These are phyloP conservation scores for Boletus vermiculosoides DNA, from an alignment of 768 basidiomycete genomes.

Conservation along the genomic window DNA sequence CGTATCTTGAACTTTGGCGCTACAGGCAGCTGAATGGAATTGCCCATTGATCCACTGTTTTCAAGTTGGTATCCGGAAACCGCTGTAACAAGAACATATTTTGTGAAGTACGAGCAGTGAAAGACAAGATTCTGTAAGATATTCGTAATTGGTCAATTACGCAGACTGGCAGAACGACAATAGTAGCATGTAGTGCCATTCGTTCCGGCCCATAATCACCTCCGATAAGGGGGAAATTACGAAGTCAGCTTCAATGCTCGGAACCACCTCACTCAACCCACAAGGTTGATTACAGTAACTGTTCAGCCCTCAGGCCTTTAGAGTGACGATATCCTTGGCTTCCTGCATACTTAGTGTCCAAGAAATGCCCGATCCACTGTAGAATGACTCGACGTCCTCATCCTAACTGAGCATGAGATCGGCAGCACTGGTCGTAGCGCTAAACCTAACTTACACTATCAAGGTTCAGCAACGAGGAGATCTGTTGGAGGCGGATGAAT, in stretches of 20 bases:
- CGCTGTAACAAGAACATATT: too few relatives aligned
- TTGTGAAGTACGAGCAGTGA: not conserved
- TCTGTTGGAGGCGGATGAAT: constrained; percentile 88
- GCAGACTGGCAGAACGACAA: not conserved
- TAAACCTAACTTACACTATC: constrained; percentile 53
- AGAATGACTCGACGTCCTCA: constrained; percentile 93
- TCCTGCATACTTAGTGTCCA: constrained; percentile 83
- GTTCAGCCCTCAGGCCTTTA: constrained; percentile 42
- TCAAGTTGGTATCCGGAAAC: too few relatives aligned
- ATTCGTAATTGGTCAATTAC: not conserved
- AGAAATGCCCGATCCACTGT: constrained; percentile 86
- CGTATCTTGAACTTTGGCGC: not conserved
- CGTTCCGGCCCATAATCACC: not conserved
- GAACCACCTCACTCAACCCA: not conserved
- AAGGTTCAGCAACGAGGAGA: constrained; percentile 87
- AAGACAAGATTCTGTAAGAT: not conserved
- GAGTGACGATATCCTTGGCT: constrained; percentile 62
- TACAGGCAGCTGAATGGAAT: not conserved
- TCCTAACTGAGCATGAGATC: constrained; percentile 50
- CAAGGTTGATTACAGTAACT: not conserved
- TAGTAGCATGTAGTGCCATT: not conserved
- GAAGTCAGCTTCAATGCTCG: not conserved
- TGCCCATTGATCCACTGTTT: not conserved
- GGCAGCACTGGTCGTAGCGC: not conserved
- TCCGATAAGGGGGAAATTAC: not conserved